Evolutionary conservation across 2,329 filamentous ascomycete species (phyloP).

Genomic region (Trichoderma sp.): DNA sequence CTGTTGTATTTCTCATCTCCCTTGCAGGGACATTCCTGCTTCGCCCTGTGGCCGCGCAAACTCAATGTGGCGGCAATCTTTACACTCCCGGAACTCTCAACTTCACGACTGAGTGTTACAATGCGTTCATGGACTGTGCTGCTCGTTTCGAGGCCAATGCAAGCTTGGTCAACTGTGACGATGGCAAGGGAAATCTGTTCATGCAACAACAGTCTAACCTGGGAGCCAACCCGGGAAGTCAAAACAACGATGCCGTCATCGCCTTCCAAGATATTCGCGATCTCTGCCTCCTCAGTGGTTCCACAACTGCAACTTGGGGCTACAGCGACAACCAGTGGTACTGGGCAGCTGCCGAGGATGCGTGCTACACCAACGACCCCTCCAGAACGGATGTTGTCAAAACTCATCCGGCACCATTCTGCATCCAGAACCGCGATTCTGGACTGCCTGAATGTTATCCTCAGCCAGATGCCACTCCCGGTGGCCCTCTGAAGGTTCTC

Average conservation of each 20-base stretch:
- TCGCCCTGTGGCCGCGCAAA: constrained; percentile 10
- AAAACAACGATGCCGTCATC: constrained; percentile 14
- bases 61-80: constrained; percentile 15
- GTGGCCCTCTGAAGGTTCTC: constrained; percentile 14
- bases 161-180: constrained; percentile 13
- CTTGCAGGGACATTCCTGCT: constrained; percentile 11
- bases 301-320: constrained; percentile 17
- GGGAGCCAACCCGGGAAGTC: not conserved
- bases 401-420: constrained; percentile 13
- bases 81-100: constrained; percentile 17
- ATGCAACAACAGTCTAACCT: constrained; percentile 19
- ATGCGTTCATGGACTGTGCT: constrained; percentile 6
- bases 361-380: constrained; percentile 9
- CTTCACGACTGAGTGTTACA: constrained; percentile 16
- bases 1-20: not conserved
- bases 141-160: constrained; percentile 11
- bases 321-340: constrained; percentile 21
- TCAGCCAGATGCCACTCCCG: not conserved
- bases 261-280: constrained; percentile 18
- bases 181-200: constrained; percentile 10
- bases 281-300: constrained; percentile 17
- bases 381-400: constrained; percentile 6
- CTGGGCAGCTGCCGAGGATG: constrained; percentile 11
- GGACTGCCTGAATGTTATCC: constrained; percentile 17
- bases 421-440: constrained; percentile 18